Percentiles rank a stretch among this genome's conserved stretches.
Conservation (phyloP, 148 eudicot genomes). For the Rhododendron henanense region DNA sequence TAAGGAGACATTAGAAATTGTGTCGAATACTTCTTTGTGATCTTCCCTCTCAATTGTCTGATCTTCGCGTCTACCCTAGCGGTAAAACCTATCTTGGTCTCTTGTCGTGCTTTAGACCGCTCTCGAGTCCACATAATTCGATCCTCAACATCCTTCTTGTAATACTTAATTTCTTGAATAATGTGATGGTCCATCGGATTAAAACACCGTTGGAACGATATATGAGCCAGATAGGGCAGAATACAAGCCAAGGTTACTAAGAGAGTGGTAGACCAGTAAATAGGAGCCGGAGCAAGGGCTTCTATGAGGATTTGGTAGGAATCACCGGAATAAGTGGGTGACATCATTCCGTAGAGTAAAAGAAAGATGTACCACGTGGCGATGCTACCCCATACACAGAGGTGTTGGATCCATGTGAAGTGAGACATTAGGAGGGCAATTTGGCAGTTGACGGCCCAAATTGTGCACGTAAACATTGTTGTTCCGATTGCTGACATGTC, state of each 20-base stretch:
- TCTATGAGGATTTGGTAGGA: conserved; percentile 39
- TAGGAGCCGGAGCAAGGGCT: conserved; percentile 52
- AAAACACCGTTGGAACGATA: conserved; percentile 54
- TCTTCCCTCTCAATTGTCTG: conserved; percentile 46
- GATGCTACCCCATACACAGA: conserved; percentile 62
- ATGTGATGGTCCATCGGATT: conserved; percentile 69
- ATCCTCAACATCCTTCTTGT: conserved; percentile 65
- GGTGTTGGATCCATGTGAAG: conserved; percentile 75
- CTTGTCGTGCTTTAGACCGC: conserved; percentile 58
- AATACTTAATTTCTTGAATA: conserved; percentile 75
- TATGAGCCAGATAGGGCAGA: conserved; percentile 58
- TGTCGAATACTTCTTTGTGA: conserved; percentile 45
- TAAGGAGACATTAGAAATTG: conserved; percentile 17
- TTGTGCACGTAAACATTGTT: conserved; percentile 66
- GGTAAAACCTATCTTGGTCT: conserved; percentile 66
- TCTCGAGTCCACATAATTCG: conserved; percentile 64
- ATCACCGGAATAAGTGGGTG: conserved; percentile 29
- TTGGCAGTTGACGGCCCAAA: conserved; percentile 70
- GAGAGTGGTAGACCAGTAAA: conserved; percentile 51
- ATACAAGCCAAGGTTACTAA: conserved; percentile 44
- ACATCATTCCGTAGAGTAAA: conserved; percentile 42
- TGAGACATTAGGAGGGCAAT: conserved; percentile 65
- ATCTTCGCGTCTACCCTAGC: conserved; percentile 71
- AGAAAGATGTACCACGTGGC: conserved; percentile 63
- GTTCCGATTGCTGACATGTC: conserved; percentile 69